Evolutionary conservation across 225 moss, liverwort and hornwort species (phyloP).

Genomic region (Asterella californica): DNA sequence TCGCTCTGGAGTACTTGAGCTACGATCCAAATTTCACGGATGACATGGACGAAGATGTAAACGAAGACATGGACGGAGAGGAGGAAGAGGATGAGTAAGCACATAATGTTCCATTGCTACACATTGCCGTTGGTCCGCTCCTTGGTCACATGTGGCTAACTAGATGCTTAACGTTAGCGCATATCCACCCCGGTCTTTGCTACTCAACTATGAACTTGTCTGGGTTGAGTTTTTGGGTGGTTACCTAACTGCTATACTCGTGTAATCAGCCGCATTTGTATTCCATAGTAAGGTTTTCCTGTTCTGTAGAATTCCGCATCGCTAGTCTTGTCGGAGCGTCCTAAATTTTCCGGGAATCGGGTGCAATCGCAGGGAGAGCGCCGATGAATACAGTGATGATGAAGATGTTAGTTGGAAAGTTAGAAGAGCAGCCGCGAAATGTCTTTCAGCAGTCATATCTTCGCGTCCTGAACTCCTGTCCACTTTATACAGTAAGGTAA

Average conservation of each 20-base stretch:
- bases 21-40: constrained; percentile 99
- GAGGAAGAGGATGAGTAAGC: constrained; percentile 99
- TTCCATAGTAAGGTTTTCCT: no score
- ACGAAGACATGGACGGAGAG: constrained; percentile 96
- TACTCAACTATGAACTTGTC: no score
- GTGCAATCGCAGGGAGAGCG: constrained; percentile 67
- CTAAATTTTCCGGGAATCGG: not conserved
- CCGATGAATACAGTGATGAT: constrained; percentile 99
- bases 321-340: no score
- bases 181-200: no score
- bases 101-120: not conserved
- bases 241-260: no score
- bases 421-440: constrained; percentile 87
- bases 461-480: constrained; percentile 90
- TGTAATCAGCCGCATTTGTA: no score
- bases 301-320: no score
- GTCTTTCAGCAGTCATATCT: constrained; percentile 88
- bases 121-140: no score
- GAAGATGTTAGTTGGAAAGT: constrained; percentile 99
- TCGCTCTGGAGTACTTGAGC: constrained; percentile 90
- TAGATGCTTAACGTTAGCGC: no score
- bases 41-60: constrained; percentile 98
- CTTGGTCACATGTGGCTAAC: no score
- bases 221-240: no score
- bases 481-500: constrained; percentile 73